Evolutionary conservation across 768 basidiomycete species (phyloP).

Genomic region (Trametopsis cervina): DNA sequence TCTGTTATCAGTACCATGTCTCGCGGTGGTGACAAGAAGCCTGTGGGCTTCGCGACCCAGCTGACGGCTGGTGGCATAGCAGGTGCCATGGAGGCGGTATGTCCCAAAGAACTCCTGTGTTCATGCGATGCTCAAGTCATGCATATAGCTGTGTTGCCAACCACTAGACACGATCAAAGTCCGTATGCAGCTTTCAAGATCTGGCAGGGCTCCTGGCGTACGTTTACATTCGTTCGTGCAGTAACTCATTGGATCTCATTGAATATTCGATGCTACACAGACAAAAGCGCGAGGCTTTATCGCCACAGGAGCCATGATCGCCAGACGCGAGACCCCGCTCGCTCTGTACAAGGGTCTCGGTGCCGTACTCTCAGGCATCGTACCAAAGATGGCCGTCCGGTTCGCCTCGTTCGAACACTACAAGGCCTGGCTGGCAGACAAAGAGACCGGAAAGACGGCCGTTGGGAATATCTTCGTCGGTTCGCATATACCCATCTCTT

Average conservation of each 20-base stretch:
- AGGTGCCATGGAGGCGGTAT: slow-evolving; percentile 87
- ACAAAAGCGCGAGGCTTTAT: slow-evolving; percentile 89
- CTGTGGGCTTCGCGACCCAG: slow-evolving; percentile 82
- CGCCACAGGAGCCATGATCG: slow-evolving; percentile 84
- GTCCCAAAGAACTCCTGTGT: slow-evolving; percentile 20
- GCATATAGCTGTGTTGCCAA: slow-evolving; percentile 80
- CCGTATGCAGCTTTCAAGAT: slow-evolving; percentile 96
- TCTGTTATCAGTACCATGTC: slow-evolving; percentile 12
- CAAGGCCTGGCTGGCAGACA: slow-evolving; percentile 74
- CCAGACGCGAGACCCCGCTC: slow-evolving; percentile 85
- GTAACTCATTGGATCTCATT: not conserved
- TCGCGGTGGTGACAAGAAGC: slow-evolving; percentile 48
- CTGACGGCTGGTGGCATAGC: slow-evolving; percentile 93
- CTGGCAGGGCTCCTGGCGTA: slow-evolving; percentile 76
- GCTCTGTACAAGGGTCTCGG: slow-evolving; percentile 98
- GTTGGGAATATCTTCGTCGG: slow-evolving; percentile 83
- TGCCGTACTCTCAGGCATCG: slow-evolving; percentile 93
- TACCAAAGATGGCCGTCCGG: slow-evolving; percentile 99
- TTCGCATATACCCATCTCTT: slow-evolving; percentile 26
- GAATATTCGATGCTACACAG: slow-evolving; percentile 32
- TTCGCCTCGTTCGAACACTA: slow-evolving; percentile 98
- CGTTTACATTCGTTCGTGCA: slow-evolving; percentile 26
- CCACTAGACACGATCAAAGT: slow-evolving; percentile 99
- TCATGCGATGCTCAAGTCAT: not conserved
- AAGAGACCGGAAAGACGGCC: slow-evolving; percentile 70